These are phyloP conservation scores for Neofusicoccum kwambonambiense DNA, from an alignment of 2,329 filamentous ascomycete genomes.

Conservation along the genomic window DNA sequence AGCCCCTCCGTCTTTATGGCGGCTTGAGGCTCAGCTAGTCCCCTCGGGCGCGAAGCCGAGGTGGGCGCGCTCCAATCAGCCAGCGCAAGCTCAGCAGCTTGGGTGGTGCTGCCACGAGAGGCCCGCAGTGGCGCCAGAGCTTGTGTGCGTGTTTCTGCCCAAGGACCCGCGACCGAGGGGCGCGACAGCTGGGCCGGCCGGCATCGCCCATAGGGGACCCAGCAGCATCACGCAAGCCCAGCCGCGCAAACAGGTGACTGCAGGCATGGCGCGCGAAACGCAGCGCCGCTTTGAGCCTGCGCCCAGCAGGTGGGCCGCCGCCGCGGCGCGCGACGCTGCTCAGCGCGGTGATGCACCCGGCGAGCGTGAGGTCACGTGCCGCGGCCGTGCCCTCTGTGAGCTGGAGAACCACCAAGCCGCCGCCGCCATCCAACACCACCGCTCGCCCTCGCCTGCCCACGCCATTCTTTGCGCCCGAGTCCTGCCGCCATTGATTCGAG, in stretches of 20 bases:
- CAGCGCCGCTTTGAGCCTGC: not conserved
- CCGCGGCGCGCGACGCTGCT: not conserved
- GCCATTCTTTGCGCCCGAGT: conserved; percentile 18
- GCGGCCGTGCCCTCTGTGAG: conserved; percentile 2
- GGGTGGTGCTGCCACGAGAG: not conserved
- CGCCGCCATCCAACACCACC: conserved; percentile 3
- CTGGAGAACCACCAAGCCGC: conserved; percentile 12
- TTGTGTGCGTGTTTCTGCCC: not conserved
- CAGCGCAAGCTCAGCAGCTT: not conserved
- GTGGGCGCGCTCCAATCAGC: conserved; percentile 18
- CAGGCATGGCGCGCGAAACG: not conserved
- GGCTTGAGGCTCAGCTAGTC: conserved; percentile 9
- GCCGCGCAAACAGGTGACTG: not conserved
- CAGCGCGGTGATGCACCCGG: not conserved
- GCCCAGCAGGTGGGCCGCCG: not conserved
- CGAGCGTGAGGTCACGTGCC: not conserved
- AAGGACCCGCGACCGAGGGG: not conserved
- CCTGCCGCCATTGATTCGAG: conserved; percentile 11
- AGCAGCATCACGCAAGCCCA: not conserved
- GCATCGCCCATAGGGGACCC: not conserved
- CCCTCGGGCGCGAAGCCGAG: conserved; percentile 10
- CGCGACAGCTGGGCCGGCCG: not conserved
- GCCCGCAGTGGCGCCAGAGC: conserved; percentile 2
- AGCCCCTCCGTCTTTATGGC: not conserved
- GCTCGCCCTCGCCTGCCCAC: conserved; percentile 7